These are phyloP conservation scores for Cercophora scortea DNA, from an alignment of 495 filamentous ascomycete species.

Conservation along the genomic window DNA sequence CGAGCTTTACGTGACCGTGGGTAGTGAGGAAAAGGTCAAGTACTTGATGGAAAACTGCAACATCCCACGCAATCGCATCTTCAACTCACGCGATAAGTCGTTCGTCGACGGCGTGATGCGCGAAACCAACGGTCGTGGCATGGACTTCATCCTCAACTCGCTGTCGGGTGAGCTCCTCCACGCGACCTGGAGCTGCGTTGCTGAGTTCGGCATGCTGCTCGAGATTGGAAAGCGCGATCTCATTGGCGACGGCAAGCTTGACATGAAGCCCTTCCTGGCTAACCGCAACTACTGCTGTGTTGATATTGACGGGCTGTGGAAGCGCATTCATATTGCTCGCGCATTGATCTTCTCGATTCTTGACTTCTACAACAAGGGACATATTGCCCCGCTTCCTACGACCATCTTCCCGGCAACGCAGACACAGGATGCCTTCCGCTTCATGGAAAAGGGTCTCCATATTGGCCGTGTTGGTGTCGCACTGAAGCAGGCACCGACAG, in stretches of 20 bases:
- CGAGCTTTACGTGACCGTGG: constrained; percentile 37
- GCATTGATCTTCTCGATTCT: constrained; percentile 22
- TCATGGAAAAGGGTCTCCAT: constrained; percentile 27
- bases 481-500: constrained; percentile 11
- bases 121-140: constrained; percentile 36
- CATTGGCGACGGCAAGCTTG: constrained; percentile 14
- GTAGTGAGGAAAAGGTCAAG: constrained; percentile 27
- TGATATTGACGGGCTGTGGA: not conserved
- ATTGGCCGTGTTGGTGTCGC: constrained; percentile 38
- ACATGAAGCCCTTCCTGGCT: constrained; percentile 37
- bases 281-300: constrained; percentile 26
- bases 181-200: constrained; percentile 38
- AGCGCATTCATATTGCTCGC: not conserved
- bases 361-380: constrained; percentile 5
- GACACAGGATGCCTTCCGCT: not conserved
- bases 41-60: constrained; percentile 28
- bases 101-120: constrained; percentile 34
- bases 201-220: constrained; percentile 39
- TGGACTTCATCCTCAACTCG: constrained; percentile 46
- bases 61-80: constrained; percentile 34
- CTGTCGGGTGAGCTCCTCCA: constrained; percentile 40
- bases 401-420: not conserved
- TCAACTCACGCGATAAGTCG: constrained; percentile 10
- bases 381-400: constrained; percentile 24
- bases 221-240: constrained; percentile 37